Evolutionary conservation across 2,329 filamentous ascomycete genomes (phyloP).

Genomic region (Stemphylium lycopersici): DNA sequence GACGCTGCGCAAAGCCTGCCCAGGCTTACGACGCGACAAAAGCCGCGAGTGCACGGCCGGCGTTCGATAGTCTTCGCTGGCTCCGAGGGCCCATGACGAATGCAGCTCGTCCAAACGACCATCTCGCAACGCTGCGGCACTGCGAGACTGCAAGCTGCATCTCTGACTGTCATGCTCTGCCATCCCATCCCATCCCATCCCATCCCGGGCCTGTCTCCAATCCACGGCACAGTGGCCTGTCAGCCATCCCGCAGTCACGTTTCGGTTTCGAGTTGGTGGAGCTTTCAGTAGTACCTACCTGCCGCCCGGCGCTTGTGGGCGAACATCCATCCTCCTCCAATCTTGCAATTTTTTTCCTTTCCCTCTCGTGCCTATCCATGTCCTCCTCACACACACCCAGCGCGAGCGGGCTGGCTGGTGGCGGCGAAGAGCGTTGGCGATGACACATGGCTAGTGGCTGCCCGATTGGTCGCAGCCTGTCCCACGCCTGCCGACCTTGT

Average conservation of each 20-base stretch:
- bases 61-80: slow-evolving; percentile 45
- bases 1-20: slow-evolving; percentile 19
- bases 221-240: slow-evolving; percentile 25
- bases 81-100: slow-evolving; percentile 41
- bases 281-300: slow-evolving; percentile 8
- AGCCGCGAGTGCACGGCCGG: slow-evolving; percentile 38
- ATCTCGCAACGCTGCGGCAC: slow-evolving; percentile 43
- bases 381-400: slow-evolving; percentile 2
- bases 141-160: slow-evolving; percentile 25
- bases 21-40: slow-evolving; percentile 44
- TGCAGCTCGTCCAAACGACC: slow-evolving; percentile 35
- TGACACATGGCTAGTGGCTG: slow-evolving; percentile 37
- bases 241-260: slow-evolving; percentile 34
- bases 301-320: slow-evolving; percentile 21
- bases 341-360: slow-evolving; percentile 10
- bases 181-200: slow-evolving; percentile 11
- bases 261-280: slow-evolving; percentile 44
- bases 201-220: slow-evolving; percentile 29
- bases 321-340: slow-evolving; percentile 22
- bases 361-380: no score
- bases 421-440: slow-evolving; percentile 31
- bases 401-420: no score
- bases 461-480: slow-evolving; percentile 22
- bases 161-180: slow-evolving; percentile 38
- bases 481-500: no score